These are phyloP conservation scores for Metschnikowia lochheadii DNA, from an alignment of 805 yeast genomes.

Conservation along the genomic window DNA sequence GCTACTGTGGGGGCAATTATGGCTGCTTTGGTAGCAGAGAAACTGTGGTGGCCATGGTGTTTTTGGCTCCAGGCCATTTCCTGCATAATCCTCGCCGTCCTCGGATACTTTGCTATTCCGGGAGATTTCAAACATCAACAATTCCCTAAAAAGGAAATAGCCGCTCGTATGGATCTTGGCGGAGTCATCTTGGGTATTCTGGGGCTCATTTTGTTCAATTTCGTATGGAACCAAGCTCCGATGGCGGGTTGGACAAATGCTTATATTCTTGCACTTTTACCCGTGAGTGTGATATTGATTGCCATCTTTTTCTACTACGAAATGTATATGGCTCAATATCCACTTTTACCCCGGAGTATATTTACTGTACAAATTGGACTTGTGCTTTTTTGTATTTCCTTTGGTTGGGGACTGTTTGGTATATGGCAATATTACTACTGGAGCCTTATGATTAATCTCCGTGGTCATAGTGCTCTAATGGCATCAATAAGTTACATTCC, in stretches of 20 bases:
- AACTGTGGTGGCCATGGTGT: conserved; percentile 59
- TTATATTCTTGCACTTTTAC: conserved; percentile 54
- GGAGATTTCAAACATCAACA: conserved; percentile 12
- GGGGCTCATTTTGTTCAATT: conserved; percentile 60
- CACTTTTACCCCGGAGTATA: conserved; percentile 51
- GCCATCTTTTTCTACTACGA: conserved; percentile 48
- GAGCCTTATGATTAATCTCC: conserved; percentile 46
- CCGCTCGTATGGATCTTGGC: conserved; percentile 17
- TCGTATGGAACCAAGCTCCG: conserved; percentile 76
- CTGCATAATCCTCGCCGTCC: conserved; percentile 26
- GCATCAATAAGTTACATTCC: conserved; percentile 40
- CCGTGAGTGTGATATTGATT: conserved; percentile 44
- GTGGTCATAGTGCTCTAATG: conserved; percentile 38
- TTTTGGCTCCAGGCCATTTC: conserved; percentile 47
- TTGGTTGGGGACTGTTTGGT: conserved; percentile 81
- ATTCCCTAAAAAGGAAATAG: conserved; percentile 13
- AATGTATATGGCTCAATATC: conserved; percentile 39
- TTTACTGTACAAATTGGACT: conserved; percentile 44
- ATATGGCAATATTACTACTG: conserved; percentile 65
- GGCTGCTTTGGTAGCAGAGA: conserved; percentile 44
- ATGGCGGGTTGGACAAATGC: conserved; percentile 61
- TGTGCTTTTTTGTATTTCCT: conserved; percentile 47
- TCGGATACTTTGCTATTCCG: conserved; percentile 40
- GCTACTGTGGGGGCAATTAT: conserved; percentile 53
- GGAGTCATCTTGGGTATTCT: conserved; percentile 57